Conservation (phyloP, 208 protist species). For the Novymonas esmeraldas region DNA sequence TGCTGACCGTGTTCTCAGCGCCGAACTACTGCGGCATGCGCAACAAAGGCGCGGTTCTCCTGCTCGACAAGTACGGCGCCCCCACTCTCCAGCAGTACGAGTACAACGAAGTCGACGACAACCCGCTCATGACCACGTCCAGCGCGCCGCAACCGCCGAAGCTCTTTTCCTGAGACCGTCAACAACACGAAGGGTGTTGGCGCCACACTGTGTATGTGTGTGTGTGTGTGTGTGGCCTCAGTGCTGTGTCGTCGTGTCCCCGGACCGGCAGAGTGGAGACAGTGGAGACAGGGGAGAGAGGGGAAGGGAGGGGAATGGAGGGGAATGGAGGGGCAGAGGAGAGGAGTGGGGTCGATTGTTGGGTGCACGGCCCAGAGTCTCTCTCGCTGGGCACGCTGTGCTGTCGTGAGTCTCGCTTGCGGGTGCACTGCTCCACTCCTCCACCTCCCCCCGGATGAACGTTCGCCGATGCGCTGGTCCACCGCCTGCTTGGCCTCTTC, state of each 20-base stretch:
- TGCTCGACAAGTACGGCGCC: slow-evolving; percentile 51
- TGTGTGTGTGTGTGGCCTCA: neutral
- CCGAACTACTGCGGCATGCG: slow-evolving; percentile 99
- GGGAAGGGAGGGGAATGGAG: too few relatives aligned
- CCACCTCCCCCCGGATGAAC: too few relatives aligned
- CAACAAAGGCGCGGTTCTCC: slow-evolving; percentile 98
- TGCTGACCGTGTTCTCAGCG: slow-evolving; percentile 99
- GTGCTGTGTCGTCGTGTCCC: neutral
- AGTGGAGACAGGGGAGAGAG: neutral
- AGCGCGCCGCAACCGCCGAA: slow-evolving; percentile 22
- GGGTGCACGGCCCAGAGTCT: too few relatives aligned
- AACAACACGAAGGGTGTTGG: neutral
- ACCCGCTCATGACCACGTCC: slow-evolving; percentile 9
- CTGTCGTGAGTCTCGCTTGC: too few relatives aligned
- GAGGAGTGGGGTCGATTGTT: too few relatives aligned
- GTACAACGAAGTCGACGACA: slow-evolving; percentile 20
- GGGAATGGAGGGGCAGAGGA: too few relatives aligned
- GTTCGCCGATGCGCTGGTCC: too few relatives aligned
- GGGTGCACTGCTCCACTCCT: too few relatives aligned
- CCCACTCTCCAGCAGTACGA: slow-evolving; percentile 76
- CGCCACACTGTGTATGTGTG: neutral
- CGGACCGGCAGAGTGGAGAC: neutral
- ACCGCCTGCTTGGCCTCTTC: too few relatives aligned
- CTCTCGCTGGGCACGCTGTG: too few relatives aligned
- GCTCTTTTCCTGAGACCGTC: slow-evolving; percentile 19